Evolutionary conservation across 2,329 filamentous ascomycete species (phyloP), one percentile per base, ranked within the genome.

Genomic region (Clarireedia hainanense): DNA sequence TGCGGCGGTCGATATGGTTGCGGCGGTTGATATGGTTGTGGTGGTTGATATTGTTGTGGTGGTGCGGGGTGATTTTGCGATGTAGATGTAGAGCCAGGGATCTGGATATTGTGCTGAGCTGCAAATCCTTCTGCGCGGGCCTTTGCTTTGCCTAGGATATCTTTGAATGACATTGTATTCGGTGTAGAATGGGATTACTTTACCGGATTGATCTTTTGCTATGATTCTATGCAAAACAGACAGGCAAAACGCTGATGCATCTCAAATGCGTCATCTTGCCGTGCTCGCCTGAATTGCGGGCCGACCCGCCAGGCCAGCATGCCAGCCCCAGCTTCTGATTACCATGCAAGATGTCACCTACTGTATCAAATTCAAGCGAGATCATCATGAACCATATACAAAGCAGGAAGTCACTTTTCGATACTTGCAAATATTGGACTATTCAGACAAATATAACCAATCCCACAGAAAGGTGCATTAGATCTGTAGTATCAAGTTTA

Each of bases 61-160:
- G 43, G 43, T 59, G 50, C 50, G 20, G 54, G 34, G 42, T 47
- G 23, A 37, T 47, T 47, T 30, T 47, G 50, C 37, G 52, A 47
- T 37, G 47, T 24, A 52, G 37, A 24, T 47, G 58, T 23, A 47
- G 43, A 37, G n/a, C 52, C 52, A 26, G 52, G 46, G 42, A 46
- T 30, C 53, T 57, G 23, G 24, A 56, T 37, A n/a, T 56, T 56
- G n/a, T 59, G 58, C 24, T 59, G 57, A 15, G 61, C 52, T 6
- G 60, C 59, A 15, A 61, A 58, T 4, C 58, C 61, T 43, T 64
- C 56, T 4, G 58, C 52, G 42, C 61, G 61, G 14, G 63, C 63
- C 51, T 64, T 64, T 4, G 60, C 63, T 53, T 64, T 63, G 10
- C 56, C 59, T 14, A 64, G 40, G 14, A 64, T 58, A 50, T 55